These are phyloP conservation scores for Annulohypoxylon nitens DNA, from an alignment of 495 filamentous ascomycete genomes.

Conservation along the genomic window DNA sequence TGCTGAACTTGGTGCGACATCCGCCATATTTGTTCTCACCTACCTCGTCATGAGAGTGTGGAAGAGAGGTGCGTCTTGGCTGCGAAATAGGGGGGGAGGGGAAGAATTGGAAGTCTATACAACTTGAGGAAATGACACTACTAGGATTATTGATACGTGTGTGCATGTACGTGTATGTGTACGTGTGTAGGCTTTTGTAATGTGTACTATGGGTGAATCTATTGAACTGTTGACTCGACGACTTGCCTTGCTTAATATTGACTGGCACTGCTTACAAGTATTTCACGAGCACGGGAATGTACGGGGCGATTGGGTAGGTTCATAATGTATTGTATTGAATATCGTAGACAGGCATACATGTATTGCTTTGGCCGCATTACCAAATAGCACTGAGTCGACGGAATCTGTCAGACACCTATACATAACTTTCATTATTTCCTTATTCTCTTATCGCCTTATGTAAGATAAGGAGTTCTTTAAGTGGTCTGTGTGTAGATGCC, in stretches of 20 bases:
- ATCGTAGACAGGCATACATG: no score
- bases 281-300: not conserved
- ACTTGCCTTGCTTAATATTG: not conserved
- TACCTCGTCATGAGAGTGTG: not conserved
- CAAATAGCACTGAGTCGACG: no score
- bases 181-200: not conserved
- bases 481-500: no score
- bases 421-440: no score
- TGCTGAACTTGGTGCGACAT: conserved; percentile 27
- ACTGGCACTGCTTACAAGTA: not conserved
- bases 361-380: no score
- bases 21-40: not conserved
- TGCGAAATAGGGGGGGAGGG: not conserved
- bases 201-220: conserved; percentile 4
- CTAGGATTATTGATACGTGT: conserved; percentile 12
- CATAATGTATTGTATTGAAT: not conserved
- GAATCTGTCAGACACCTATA: no score
- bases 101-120: conserved; percentile 26
- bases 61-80: conserved; percentile 15
- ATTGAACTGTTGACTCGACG: not conserved
- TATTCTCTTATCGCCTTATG: no score
- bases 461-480: no score
- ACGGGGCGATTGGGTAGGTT: not conserved
- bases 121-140: conserved; percentile 34
- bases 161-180: not conserved